Evolutionary conservation across 495 filamentous ascomycete species (phyloP).

Genomic region (Terfezia boudieri): DNA sequence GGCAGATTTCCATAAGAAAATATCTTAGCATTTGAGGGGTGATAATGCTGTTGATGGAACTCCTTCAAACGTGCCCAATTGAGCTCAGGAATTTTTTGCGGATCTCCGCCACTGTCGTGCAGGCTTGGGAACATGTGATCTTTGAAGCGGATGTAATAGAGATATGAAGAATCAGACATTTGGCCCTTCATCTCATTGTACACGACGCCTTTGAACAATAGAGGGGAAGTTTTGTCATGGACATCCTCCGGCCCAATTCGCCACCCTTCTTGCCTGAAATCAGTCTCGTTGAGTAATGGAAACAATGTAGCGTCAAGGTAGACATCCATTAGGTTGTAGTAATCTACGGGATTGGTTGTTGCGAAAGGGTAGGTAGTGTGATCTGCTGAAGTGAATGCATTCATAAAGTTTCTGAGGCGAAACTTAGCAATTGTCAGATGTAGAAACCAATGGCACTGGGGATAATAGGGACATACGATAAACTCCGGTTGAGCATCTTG

Average conservation of each 20-base stretch:
- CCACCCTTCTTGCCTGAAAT: slow-evolving; percentile 95
- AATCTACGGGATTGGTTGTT: slow-evolving; percentile 90
- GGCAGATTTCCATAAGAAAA: slow-evolving; percentile 93
- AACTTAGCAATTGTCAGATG: not conserved
- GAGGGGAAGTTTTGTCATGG: slow-evolving; percentile 30
- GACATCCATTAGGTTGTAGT: slow-evolving; percentile 84
- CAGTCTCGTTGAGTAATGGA: slow-evolving; percentile 66
- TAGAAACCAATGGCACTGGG: not conserved
- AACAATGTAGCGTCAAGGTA: slow-evolving; percentile 88
- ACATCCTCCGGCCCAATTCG: slow-evolving; percentile 81
- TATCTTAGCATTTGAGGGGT: slow-evolving; percentile 87
- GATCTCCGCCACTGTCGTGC: slow-evolving; percentile 91
- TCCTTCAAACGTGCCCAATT: slow-evolving; percentile 65
- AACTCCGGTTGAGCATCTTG: slow-evolving; percentile 93
- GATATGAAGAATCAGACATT: slow-evolving; percentile 90
- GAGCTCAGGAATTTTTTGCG: slow-evolving; percentile 82
- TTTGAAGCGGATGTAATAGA: slow-evolving; percentile 84
- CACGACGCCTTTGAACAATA: slow-evolving; percentile 95
- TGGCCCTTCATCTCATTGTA: slow-evolving; percentile 99
- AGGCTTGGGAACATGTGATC: slow-evolving; percentile 84
- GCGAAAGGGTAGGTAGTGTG: slow-evolving; percentile 98
- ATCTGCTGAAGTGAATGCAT: slow-evolving; percentile 86
- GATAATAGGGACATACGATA: slow-evolving; percentile 29
- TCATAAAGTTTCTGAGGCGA: slow-evolving; percentile 62
- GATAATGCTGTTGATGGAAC: slow-evolving; percentile 80